Base-by-base conservation (phyloP, 257 asterid species). In the Lantana camara region DNA sequence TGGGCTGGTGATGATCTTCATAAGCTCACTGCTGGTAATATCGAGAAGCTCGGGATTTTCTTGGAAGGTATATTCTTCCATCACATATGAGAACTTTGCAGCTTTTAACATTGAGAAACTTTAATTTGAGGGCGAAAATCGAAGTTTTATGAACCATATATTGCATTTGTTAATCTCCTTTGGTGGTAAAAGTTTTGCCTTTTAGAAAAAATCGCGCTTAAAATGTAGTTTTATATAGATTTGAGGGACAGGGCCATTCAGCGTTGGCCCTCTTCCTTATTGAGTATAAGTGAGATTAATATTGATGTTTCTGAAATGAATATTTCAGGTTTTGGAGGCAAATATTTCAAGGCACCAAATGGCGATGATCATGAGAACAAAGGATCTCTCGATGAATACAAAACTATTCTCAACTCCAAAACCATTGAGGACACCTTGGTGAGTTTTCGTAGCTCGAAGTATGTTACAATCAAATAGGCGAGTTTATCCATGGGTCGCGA, bases 341-440 rank as follows among this genome's bases (percentile, higher is more conserved):
- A 42, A 32, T 83, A 78, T 65, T 85, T 83, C 59, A 72, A 69
- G 40, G 53, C 54, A 49, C 12, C 50, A 16, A 64, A 57, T 7
- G 80, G 58, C 17, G 57, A 24, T 48, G 48, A 23, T 13, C 57
- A 47, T 24, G 77, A 73, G 14, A 77, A 64, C 51, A 74, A 66
- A 55, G 64, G 53, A 9, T 41, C 59, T 13, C 20, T 79, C 32
- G 68, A 72, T 22, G 76, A 51, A 16, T 81, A 79, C 47, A 79
- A 76, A 55, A 57, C 71, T 14, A 83, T 84, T 10, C 79, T 82
- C 4, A 81, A 64, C 62, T 77, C 95, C n/a, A 87, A 90, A 57
- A 60, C 70, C 65, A 60, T 62, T 1, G 89, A 82, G 37, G 91
- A 81, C 60, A 20, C 75, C 9, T 21, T 85, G 85, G 94, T 87